A percentile compares a stretch with the other conserved stretches of the same genome.
Evolutionary conservation across 169 alveolate genomes (phyloP).

Genomic region (Plasmodium knowlesi): DNA sequence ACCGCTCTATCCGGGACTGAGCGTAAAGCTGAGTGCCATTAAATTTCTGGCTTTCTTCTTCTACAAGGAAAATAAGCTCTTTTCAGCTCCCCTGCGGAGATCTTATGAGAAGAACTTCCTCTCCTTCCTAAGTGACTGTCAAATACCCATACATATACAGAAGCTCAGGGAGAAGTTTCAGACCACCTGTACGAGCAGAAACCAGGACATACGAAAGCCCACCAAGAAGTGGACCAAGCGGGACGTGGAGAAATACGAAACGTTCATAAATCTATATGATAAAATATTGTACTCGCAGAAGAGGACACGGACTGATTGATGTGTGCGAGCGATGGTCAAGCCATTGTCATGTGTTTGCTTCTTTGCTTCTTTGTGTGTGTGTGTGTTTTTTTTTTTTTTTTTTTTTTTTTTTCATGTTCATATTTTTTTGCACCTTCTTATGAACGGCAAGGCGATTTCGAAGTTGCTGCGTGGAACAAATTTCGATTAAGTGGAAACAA

Average conservation of each 20-base stretch:
- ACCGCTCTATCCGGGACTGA: slow-evolving; percentile 64
- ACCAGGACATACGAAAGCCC: slow-evolving; percentile 41
- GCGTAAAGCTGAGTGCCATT: slow-evolving; percentile 52
- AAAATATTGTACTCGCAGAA: slow-evolving; percentile 33
- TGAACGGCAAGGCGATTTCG: slow-evolving; percentile 7
- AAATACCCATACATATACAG: slow-evolving; percentile 64
- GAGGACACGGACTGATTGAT: background rate
- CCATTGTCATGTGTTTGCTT: background rate
- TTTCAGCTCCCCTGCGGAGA: slow-evolving; percentile 47
- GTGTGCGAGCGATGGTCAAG: background rate
- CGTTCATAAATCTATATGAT: slow-evolving; percentile 24
- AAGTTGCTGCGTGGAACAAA: background rate
- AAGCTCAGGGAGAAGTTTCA: slow-evolving; percentile 43
- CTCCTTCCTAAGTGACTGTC: slow-evolving; percentile 44
- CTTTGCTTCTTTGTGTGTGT: background rate
- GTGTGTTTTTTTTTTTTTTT: background rate
- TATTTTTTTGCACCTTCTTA: background rate
- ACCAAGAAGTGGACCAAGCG: slow-evolving; percentile 51
- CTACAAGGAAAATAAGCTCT: slow-evolving; percentile 59
- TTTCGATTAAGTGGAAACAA: background rate
- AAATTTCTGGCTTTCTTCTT: slow-evolving; percentile 64
- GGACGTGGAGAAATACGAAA: slow-evolving; percentile 58
- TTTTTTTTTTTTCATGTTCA: background rate
- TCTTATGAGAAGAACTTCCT: slow-evolving; percentile 29
- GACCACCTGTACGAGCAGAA: slow-evolving; percentile 1